phyloP scores from a whole-genome alignment of 1,284 basidiomycete genomes.

The Retiboletus flavoniger region DNA sequence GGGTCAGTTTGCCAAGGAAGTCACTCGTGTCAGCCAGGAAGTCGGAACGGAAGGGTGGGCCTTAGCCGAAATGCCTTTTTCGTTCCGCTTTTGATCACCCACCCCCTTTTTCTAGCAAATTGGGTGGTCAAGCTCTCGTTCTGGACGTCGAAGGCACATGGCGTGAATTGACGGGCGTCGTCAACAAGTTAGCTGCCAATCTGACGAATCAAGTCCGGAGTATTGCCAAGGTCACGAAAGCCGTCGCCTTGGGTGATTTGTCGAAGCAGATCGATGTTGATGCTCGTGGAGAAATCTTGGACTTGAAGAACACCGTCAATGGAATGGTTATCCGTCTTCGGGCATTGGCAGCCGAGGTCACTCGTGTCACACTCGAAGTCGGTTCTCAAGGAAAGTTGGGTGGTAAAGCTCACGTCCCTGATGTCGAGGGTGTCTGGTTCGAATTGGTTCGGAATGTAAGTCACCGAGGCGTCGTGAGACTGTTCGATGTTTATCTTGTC shows the following conservation, averaged over 20 bases:
- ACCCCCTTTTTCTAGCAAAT: slow-evolving; percentile 55
- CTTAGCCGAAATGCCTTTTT: not conserved
- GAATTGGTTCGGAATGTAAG: slow-evolving; percentile 86
- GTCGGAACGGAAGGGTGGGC: slow-evolving; percentile 86
- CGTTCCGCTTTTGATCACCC: slow-evolving; percentile 11
- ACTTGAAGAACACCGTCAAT: slow-evolving; percentile 97
- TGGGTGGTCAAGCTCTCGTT: slow-evolving; percentile 91
- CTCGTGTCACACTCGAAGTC: slow-evolving; percentile 92
- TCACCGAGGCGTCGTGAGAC: slow-evolving; percentile 10
- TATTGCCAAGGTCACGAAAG: slow-evolving; percentile 96
- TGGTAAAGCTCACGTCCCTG: slow-evolving; percentile 88
- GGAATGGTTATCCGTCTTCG: slow-evolving; percentile 93
- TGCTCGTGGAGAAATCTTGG: slow-evolving; percentile 94
- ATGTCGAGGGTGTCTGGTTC: slow-evolving; percentile 95
- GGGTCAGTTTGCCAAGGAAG: slow-evolving; percentile 79
- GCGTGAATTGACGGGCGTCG: slow-evolving; percentile 86
- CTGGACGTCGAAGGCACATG: slow-evolving; percentile 93
- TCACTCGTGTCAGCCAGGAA: slow-evolving; percentile 86
- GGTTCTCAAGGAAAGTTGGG: slow-evolving; percentile 89
- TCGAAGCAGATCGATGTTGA: slow-evolving; percentile 97
- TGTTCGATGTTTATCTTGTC: slow-evolving; percentile 2
- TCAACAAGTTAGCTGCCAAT: slow-evolving; percentile 93
- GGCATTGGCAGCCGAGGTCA: slow-evolving; percentile 92
- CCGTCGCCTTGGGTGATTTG: slow-evolving; percentile 93
- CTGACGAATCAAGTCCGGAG: slow-evolving; percentile 93